Evolutionary conservation across 176 grass and related monocot genomes (phyloP).

Genomic region (Carex kokanica): DNA sequence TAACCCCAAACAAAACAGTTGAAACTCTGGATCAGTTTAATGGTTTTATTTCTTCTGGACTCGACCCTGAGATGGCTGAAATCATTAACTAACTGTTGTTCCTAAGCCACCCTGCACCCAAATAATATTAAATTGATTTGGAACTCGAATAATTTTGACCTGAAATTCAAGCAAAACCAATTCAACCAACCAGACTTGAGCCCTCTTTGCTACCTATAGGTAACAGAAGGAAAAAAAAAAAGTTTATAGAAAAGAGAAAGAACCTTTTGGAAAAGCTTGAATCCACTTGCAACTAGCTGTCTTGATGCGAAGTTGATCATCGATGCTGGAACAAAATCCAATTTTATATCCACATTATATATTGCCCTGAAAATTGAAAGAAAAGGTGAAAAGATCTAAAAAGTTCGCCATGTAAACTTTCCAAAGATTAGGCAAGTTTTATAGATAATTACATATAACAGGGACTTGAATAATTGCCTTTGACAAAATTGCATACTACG

Average conservation of each 20-base stretch:
- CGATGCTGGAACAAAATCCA: constrained; percentile 90
- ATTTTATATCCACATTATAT: constrained; percentile 94
- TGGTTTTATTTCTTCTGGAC: background rate
- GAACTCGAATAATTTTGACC: background rate
- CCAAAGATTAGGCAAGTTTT: background rate
- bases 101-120: background rate
- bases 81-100: background rate
- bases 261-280: constrained; percentile 94
- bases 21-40: background rate
- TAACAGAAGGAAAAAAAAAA: background rate
- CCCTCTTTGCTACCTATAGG: background rate
- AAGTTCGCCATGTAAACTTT: background rate
- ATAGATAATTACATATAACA: background rate
- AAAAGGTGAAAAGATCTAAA: constrained; percentile 3
- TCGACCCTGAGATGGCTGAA: background rate
- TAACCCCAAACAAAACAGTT: constrained; percentile 8
- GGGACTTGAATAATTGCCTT: background rate
- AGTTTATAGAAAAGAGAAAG: constrained; percentile 16
- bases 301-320: constrained; percentile 97
- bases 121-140: constrained; percentile 11
- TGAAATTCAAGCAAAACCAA: constrained; percentile 1
- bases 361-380: constrained; percentile 53
- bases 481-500: background rate
- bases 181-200: background rate
- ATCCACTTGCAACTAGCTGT: constrained; percentile 73